phyloP scores from a whole-genome alignment of 2,329 filamentous ascomycete genomes.

The Aspergillus fructus region DNA sequence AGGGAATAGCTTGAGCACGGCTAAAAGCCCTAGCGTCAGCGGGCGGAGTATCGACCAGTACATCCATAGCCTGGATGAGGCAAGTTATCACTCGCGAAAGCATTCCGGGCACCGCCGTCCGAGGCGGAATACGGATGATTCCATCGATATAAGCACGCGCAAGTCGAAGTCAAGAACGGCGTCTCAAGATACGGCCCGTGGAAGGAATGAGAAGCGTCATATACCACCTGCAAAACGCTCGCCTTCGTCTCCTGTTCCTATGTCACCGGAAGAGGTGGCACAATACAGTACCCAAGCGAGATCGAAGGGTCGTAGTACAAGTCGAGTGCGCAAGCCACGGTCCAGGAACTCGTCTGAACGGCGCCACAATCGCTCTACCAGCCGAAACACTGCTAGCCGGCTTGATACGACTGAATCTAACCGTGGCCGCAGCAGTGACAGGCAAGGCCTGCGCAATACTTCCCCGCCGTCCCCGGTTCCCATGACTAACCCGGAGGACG shows the following conservation, averaged over 20 bases:
- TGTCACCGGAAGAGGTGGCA: slow-evolving; percentile 81
- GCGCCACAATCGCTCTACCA: slow-evolving; percentile 41
- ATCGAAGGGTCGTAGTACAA: slow-evolving; percentile 38
- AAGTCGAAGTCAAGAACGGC: slow-evolving; percentile 56
- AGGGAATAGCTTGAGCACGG: slow-evolving; percentile 49
- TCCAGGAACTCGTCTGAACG: slow-evolving; percentile 30
- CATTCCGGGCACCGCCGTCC: slow-evolving; percentile 53
- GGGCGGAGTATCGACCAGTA: slow-evolving; percentile 75
- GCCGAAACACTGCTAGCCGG: slow-evolving; percentile 42
- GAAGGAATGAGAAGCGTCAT: slow-evolving; percentile 63
- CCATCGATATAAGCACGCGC: slow-evolving; percentile 48
- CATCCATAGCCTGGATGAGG: slow-evolving; percentile 80
- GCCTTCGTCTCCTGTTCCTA: slow-evolving; percentile 86
- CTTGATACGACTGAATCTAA: slow-evolving; percentile 26
- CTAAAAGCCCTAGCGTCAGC: slow-evolving; percentile 58
- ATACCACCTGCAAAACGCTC: slow-evolving; percentile 79
- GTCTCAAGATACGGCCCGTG: slow-evolving; percentile 64
- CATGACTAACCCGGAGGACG: slow-evolving; percentile 67
- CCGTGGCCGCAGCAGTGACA: slow-evolving; percentile 62
- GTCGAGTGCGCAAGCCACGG: slow-evolving; percentile 54
- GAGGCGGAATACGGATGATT: slow-evolving; percentile 43
- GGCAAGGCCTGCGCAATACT: slow-evolving; percentile 58
- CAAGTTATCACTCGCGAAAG: slow-evolving; percentile 61
- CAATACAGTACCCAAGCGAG: slow-evolving; percentile 42
- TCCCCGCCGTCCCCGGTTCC: slow-evolving; percentile 82